phyloP scores from a whole-genome alignment of 2,329 filamentous ascomycete genomes.

The Pyrenophora graminea region DNA sequence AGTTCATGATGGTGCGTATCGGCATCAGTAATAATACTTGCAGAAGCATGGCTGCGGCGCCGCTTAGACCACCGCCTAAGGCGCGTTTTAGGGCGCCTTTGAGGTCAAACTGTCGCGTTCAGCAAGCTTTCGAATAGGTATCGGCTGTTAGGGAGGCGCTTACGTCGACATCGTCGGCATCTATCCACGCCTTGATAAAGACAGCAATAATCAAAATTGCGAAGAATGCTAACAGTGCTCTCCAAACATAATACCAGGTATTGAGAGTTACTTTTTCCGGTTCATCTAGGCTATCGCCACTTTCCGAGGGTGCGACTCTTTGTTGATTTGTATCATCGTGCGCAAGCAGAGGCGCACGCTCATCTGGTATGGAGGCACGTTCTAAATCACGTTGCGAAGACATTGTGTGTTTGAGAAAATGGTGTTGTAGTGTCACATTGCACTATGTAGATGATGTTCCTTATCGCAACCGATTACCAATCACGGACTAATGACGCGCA shows the following conservation, averaged over 20 bases:
- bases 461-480: conserved; percentile 7
- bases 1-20: conserved; percentile 39
- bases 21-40: conserved; percentile 39
- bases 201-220: conserved; percentile 20
- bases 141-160: not conserved
- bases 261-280: conserved; percentile 16
- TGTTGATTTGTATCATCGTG: conserved; percentile 7
- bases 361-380: conserved; percentile 10
- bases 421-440: not conserved
- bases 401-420: conserved; percentile 6
- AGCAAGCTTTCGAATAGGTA: not conserved
- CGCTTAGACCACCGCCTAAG: conserved; percentile 34
- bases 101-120: conserved; percentile 28
- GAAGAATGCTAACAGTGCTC: conserved; percentile 16
- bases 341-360: conserved; percentile 30
- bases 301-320: conserved; percentile 1
- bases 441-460: not conserved
- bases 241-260: conserved; percentile 27
- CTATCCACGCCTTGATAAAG: conserved; percentile 36
- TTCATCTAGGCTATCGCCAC: conserved; percentile 13
- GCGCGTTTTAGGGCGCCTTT: conserved; percentile 33
- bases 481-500: conserved; percentile 6
- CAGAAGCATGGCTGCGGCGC: conserved; percentile 37
- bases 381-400: conserved; percentile 17
- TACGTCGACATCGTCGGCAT: conserved; percentile 34